Conservation (phyloP, 768 basidiomycete species). For the Amanita jacksonii region DNA sequence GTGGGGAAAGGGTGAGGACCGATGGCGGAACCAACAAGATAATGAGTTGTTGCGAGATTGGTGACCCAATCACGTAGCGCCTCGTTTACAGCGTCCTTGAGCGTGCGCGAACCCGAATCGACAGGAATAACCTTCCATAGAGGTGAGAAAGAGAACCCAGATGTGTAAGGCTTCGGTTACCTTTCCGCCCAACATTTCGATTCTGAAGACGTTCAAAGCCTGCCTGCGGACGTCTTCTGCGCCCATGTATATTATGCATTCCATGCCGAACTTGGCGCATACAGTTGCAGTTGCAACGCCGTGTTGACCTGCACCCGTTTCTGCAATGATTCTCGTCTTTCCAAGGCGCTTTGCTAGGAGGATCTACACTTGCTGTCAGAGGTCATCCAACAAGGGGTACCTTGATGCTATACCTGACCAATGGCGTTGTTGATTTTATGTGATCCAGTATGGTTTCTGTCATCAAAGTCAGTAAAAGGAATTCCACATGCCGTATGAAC, state of each 20-base stretch:
- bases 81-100: constrained; percentile 98
- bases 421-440: constrained; percentile 99
- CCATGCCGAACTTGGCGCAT: constrained; percentile 91
- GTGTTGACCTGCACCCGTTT: constrained; percentile 98
- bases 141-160: not conserved
- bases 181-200: constrained; percentile 94
- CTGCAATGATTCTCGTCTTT: constrained; percentile 95
- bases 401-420: constrained; percentile 52
- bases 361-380: constrained; percentile 41
- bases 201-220: constrained; percentile 95
- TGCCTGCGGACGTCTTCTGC: constrained; percentile 94
- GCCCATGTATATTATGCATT: constrained; percentile 98
- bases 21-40: constrained; percentile 94
- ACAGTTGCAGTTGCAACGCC: constrained; percentile 98
- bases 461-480: constrained; percentile 4
- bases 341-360: constrained; percentile 89
- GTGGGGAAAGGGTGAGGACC: constrained; percentile 99
- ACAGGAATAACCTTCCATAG: constrained; percentile 77
- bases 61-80: constrained; percentile 99
- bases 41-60: constrained; percentile 88
- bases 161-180: constrained; percentile 25
- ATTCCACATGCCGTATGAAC: constrained; percentile 15
- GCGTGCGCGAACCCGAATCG: constrained; percentile 83
- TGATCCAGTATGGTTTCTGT: constrained; percentile 93
- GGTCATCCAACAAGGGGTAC: not conserved